Evolutionary conservation across 768 basidiomycete species (phyloP).

Genomic region (Gyrodon lividus): DNA sequence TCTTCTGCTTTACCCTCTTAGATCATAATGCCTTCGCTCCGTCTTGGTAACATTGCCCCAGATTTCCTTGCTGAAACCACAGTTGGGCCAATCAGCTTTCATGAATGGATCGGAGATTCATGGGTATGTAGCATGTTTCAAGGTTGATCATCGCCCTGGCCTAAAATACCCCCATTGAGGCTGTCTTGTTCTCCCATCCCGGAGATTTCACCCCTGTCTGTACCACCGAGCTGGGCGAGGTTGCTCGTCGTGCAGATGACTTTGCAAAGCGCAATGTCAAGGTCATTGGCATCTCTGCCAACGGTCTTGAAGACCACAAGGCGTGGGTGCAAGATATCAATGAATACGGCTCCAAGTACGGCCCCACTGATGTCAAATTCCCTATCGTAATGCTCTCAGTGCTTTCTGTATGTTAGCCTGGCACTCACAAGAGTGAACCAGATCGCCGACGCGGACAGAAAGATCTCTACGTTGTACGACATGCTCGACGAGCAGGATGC

Average conservation of each 20-base stretch:
- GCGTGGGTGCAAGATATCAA: slow-evolving; percentile 91
- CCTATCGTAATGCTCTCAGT: slow-evolving; percentile 64
- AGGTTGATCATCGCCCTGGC: not conserved
- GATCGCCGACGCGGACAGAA: slow-evolving; percentile 92
- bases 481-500: slow-evolving; percentile 97
- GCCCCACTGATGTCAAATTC: slow-evolving; percentile 77
- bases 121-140: slow-evolving; percentile 59
- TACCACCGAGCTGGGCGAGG: slow-evolving; percentile 97
- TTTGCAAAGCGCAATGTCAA: slow-evolving; percentile 89
- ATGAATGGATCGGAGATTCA: slow-evolving; percentile 85
- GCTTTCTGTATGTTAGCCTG: not conserved
- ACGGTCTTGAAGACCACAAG: slow-evolving; percentile 79
- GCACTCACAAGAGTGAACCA: slow-evolving; percentile 30
- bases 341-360: slow-evolving; percentile 67
- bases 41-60: slow-evolving; percentile 86
- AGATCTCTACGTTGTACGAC: slow-evolving; percentile 83
- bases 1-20: not conserved
- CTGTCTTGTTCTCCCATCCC: slow-evolving; percentile 91
- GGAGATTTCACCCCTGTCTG: slow-evolving; percentile 92
- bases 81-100: slow-evolving; percentile 83
- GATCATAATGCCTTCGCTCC: slow-evolving; percentile 49
- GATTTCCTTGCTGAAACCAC: slow-evolving; percentile 93
- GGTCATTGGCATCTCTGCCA: slow-evolving; percentile 91
- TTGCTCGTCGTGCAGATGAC: slow-evolving; percentile 81
- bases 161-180: slow-evolving; percentile 41